These are phyloP conservation scores for Oldenlandia corymbosa DNA, from an alignment of 257 asterid species.

Conservation along the genomic window DNA sequence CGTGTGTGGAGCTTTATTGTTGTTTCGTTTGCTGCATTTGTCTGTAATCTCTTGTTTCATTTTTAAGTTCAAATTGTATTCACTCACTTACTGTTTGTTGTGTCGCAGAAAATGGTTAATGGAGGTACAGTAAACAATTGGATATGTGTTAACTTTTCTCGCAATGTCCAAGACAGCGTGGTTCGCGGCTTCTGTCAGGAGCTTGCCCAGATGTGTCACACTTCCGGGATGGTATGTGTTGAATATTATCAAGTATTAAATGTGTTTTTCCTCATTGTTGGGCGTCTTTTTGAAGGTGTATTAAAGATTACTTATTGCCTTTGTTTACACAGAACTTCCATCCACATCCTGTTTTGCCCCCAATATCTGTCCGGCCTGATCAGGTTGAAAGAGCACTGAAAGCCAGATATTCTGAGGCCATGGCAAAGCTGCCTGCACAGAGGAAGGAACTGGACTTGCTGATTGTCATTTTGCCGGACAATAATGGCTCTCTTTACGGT, in stretches of 20 bases:
- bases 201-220: constrained; percentile 87
- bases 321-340: constrained; percentile 48
- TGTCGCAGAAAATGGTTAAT: constrained; percentile 81
- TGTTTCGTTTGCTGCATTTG: neutral
- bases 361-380: constrained; percentile 62
- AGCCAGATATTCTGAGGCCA: constrained; percentile 63
- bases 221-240: constrained; percentile 84
- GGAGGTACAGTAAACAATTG: constrained; percentile 83
- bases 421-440: constrained; percentile 47
- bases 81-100: too few relatives aligned
- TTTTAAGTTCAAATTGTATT: too few relatives aligned
- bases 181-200: constrained; percentile 71
- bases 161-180: constrained; percentile 59
- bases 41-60: neutral
- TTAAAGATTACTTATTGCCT: neutral
- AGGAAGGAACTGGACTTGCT: constrained; percentile 85
- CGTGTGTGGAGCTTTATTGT: neutral
- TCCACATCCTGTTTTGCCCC: constrained; percentile 77
- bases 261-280: neutral
- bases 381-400: constrained; percentile 79
- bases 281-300: neutral
- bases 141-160: constrained; percentile 86
- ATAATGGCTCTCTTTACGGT: constrained; percentile 96
- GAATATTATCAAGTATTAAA: neutral
- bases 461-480: constrained; percentile 82